These are phyloP conservation scores for Boletales sp. DNA, from an alignment of 768 basidiomycete genomes.

Conservation along the genomic window DNA sequence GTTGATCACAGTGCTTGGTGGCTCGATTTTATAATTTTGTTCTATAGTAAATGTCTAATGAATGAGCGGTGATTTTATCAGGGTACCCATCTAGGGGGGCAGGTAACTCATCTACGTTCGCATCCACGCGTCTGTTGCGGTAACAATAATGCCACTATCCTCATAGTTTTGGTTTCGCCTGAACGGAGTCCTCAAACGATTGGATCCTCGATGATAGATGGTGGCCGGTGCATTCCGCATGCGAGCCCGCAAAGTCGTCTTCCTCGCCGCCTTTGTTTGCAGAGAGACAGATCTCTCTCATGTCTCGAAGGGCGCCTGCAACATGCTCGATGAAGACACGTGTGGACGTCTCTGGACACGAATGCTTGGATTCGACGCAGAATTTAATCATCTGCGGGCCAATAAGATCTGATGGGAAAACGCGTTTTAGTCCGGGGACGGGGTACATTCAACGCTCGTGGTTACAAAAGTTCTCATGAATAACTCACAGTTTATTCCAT, in stretches of 20 bases:
- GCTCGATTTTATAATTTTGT: no score
- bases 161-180: constrained; percentile 20
- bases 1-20: no score
- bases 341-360: constrained; percentile 69
- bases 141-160: no score
- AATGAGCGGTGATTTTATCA: no score
- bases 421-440: no score
- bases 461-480: neutral
- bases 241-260: neutral
- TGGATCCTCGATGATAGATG: neutral
- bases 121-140: no score
- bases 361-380: constrained; percentile 88
- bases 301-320: constrained; percentile 60
- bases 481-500: constrained; percentile 86
- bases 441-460: neutral
- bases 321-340: constrained; percentile 60
- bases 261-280: constrained; percentile 5
- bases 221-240: neutral
- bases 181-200: neutral
- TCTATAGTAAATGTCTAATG: no score
- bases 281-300: constrained; percentile 51
- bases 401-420: constrained; percentile 59
- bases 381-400: constrained; percentile 81
- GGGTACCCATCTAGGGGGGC: no score
- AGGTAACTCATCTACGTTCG: no score